These are phyloP conservation scores for Theileria parva DNA, from an alignment of 169 alveolate genomes.

Conservation along the genomic window DNA sequence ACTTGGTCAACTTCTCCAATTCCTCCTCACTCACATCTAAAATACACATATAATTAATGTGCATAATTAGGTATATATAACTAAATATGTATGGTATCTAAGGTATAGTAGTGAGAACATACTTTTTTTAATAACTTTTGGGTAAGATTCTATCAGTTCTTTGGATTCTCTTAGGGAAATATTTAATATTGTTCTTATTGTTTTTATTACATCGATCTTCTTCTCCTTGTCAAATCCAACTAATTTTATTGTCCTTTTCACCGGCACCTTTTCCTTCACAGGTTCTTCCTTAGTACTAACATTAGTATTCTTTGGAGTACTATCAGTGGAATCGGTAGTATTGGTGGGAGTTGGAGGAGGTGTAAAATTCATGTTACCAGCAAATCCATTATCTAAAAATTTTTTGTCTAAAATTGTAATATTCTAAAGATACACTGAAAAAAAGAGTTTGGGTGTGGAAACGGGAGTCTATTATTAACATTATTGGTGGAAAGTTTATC, in stretches of 20 bases:
- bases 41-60: neutral
- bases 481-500: slow-evolving; percentile 69
- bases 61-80: too few relatives aligned
- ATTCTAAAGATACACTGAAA: too few relatives aligned
- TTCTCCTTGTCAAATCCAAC: slow-evolving; percentile 76
- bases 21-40: slow-evolving; percentile 74
- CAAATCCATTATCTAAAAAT: neutral
- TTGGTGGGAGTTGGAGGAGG: slow-evolving; percentile 15
- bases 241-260: slow-evolving; percentile 62
- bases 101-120: neutral
- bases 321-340: slow-evolving; percentile 16
- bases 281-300: neutral
- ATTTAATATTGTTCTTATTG: slow-evolving; percentile 77
- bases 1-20: slow-evolving; percentile 76
- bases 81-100: neutral
- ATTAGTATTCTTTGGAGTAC: slow-evolving; percentile 12
- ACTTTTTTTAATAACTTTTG: slow-evolving; percentile 74
- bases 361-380: neutral
- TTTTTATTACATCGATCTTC: slow-evolving; percentile 81
- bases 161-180: slow-evolving; percentile 80
- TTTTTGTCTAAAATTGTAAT: neutral
- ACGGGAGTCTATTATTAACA: slow-evolving; percentile 79
- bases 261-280: neutral
- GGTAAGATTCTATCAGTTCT: slow-evolving; percentile 81
- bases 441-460: slow-evolving; percentile 80